Conservation (phyloP, 306 rosid species). For the Fragaria nilgerrensis region DNA sequence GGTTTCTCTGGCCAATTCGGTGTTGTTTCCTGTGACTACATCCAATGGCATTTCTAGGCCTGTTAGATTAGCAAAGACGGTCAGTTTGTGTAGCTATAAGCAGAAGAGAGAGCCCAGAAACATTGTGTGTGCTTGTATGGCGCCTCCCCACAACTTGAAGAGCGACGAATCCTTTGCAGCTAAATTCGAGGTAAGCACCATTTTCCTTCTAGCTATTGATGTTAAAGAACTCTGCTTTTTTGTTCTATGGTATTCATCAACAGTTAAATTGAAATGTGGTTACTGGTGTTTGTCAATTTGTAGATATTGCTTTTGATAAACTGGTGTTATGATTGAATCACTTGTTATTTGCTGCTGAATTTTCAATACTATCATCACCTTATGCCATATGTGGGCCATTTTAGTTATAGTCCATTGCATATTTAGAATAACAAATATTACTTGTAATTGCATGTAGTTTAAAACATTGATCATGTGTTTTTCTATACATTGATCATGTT, state of each 20-base stretch:
- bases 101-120: conserved; percentile 40
- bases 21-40: conserved; percentile 40
- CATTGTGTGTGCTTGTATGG: conserved; percentile 73
- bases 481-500: background rate
- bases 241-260: background rate
- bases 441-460: background rate
- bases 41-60: conserved; percentile 36
- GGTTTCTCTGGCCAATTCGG: conserved; percentile 56
- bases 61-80: conserved; percentile 27
- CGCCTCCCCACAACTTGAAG: conserved; percentile 61
- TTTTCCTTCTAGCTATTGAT: background rate
- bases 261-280: background rate
- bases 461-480: background rate
- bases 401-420: no score
- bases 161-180: conserved; percentile 54
- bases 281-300: background rate
- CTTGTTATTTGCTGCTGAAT: background rate
- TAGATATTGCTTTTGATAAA: background rate
- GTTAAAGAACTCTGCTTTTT: background rate
- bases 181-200: conserved; percentile 46
- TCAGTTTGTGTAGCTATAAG: conserved; percentile 21
- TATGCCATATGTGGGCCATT: background rate
- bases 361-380: background rate
- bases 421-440: no score
- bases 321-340: background rate